phyloP scores from a whole-genome alignment of 2,329 filamentous ascomycete species.

The Rhinocladiella mackenziei region DNA sequence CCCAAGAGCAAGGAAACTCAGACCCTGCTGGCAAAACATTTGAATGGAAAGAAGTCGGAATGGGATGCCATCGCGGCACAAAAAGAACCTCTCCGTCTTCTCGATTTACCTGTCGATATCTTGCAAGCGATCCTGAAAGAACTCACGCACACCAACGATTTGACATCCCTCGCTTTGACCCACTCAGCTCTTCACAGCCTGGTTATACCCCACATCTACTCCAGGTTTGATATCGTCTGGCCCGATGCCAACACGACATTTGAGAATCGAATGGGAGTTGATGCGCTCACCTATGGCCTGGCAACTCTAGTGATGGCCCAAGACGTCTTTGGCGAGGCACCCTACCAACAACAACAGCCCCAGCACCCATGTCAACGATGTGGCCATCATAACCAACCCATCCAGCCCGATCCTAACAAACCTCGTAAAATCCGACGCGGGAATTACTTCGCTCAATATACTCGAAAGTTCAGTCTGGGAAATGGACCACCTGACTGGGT shows the following conservation, averaged over 20 bases:
- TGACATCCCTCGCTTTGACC: constrained; percentile 71
- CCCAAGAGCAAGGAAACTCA: background rate
- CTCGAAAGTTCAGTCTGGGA: constrained; percentile 77
- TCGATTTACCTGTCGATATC: constrained; percentile 75
- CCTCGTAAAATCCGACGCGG: constrained; percentile 48
- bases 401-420: constrained; percentile 23
- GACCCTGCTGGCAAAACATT: constrained; percentile 23
- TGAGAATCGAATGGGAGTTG: constrained; percentile 67
- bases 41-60: constrained; percentile 28
- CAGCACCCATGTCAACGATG: constrained; percentile 29
- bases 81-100: constrained; percentile 58
- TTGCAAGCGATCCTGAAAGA: constrained; percentile 75
- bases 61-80: constrained; percentile 35
- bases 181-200: constrained; percentile 73
- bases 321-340: constrained; percentile 54
- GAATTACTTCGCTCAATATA: constrained; percentile 74
- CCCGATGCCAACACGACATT: constrained; percentile 64
- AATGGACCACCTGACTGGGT: constrained; percentile 77
- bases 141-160: constrained; percentile 76
- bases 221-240: constrained; percentile 84
- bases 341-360: constrained; percentile 38
- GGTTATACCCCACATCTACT: constrained; percentile 74
- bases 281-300: constrained; percentile 77
- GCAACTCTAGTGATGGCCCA: constrained; percentile 73
- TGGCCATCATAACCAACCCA: constrained; percentile 34